These are phyloP conservation scores for Naganishia cerealis DNA, from an alignment of 1,284 basidiomycete species.

Conservation along the genomic window DNA sequence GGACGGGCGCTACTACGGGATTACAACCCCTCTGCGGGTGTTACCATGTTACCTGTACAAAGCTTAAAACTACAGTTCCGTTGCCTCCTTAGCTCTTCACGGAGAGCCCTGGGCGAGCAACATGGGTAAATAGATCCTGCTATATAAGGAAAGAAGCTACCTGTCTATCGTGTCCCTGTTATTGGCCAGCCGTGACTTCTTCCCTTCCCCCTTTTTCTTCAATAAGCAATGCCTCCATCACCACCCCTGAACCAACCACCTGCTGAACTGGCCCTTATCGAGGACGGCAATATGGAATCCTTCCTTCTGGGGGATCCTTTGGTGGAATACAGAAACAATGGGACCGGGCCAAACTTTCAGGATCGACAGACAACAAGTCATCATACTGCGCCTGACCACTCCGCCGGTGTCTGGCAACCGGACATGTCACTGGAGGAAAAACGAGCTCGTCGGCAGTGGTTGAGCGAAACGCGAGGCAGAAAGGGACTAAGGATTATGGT, in stretches of 20 bases:
- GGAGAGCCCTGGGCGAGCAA: no score
- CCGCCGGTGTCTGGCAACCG: conserved; percentile 40
- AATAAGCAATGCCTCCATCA: neutral
- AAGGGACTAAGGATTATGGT: conserved; percentile 49
- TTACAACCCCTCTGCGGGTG: neutral
- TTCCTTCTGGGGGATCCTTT: neutral
- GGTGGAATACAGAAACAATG: neutral
- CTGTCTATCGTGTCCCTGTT: neutral
- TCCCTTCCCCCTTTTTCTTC: neutral
- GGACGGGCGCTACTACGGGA: neutral
- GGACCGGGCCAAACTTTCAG: neutral
- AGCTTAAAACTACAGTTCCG: neutral
- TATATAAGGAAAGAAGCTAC: neutral
- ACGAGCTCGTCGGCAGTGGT: conserved; percentile 44
- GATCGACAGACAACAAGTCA: neutral
- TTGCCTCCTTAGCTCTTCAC: neutral
- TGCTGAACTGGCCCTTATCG: neutral
- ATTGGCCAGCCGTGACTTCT: neutral
- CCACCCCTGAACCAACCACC: neutral
- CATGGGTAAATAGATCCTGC: neutral
- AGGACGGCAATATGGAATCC: neutral
- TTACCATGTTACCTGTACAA: neutral
- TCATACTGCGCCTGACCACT: neutral
- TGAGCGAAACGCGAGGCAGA: conserved; percentile 40
- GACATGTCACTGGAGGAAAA: conserved; percentile 42